Base-by-base conservation (phyloP, 306 rosid species). In the Mucuna pruriens region DNA sequence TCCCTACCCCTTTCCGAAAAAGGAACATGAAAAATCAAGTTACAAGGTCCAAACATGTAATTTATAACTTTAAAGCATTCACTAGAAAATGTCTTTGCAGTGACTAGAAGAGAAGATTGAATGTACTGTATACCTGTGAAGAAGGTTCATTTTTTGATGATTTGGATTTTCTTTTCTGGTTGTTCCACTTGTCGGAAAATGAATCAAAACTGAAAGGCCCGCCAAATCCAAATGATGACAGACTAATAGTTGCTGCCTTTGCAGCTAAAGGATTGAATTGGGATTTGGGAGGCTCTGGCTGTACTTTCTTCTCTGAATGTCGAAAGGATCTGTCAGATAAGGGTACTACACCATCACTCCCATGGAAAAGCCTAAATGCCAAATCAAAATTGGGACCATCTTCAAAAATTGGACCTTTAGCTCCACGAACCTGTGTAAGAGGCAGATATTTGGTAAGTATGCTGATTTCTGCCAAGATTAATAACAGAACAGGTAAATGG, bases 321-420 rank as follows among this genome's bases (percentile, higher is more conserved):
- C 74, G 86, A 57, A 71, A 89, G 19, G 97, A 78, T 83, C 92
- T 87, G 80, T 81, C 93, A 51, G 95, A 86, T 34, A 95, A 89
- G 73, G 99, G 99, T 55, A 95, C 99, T 25, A 95, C 97, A 26
- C 99, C 99, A n/a, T 95, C 96, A 34, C 75, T 85, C 71, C 99
- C 99, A 81, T 95, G 99, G 72, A 95, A 95, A 84, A 95, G 97
- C 88, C 94, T 91, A 83, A 93, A 95, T 61, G 99, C 96, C 92
- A 82, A 82, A 64, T 95, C 97, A 89, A 95, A 95, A 86, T 93
- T 91, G 83, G 99, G 99, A 66, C 92, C 98, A 86, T 95, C 99
- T 88, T 93, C 98, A 81, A 95, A 95, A 89, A 95, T 93, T 80
- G 99, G 99, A 82, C 99, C 99, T 89, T 91, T 93, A 67, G 90